Conservation (phyloP, 2,329 filamentous ascomycete genomes). For the Scedosporium dehoogii region DNA sequence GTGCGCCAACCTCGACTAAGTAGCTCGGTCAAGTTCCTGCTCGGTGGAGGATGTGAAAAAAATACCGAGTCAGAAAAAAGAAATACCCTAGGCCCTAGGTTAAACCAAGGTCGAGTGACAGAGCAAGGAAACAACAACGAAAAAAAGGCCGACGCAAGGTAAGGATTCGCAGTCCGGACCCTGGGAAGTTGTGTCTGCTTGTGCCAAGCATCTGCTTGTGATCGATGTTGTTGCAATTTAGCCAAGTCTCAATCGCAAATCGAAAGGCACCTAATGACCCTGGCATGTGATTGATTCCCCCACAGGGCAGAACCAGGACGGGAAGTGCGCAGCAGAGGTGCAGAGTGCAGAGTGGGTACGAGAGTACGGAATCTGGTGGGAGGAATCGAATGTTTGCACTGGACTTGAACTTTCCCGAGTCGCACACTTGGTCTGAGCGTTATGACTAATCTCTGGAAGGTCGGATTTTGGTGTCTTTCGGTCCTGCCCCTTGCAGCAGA, state of each 20-base stretch:
- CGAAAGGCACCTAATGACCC: background rate
- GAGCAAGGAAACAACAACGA: background rate
- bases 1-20: too few relatives aligned
- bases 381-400: too few relatives aligned
- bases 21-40: background rate
- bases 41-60: background rate
- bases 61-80: background rate
- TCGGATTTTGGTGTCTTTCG: too few relatives aligned
- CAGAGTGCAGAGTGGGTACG: background rate
- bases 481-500: too few relatives aligned
- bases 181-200: background rate
- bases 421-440: too few relatives aligned
- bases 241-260: background rate
- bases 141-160: background rate
- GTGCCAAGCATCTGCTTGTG: background rate
- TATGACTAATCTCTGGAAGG: too few relatives aligned
- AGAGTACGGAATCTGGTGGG: background rate
- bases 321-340: background rate
- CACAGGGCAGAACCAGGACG: background rate
- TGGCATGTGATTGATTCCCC: conserved; percentile 6
- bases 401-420: too few relatives aligned
- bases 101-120: background rate
- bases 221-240: background rate
- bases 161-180: background rate
- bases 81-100: background rate